These are phyloP conservation scores for Nakazawaea wickerhamii DNA, from an alignment of 805 yeast species.

Conservation along the genomic window DNA sequence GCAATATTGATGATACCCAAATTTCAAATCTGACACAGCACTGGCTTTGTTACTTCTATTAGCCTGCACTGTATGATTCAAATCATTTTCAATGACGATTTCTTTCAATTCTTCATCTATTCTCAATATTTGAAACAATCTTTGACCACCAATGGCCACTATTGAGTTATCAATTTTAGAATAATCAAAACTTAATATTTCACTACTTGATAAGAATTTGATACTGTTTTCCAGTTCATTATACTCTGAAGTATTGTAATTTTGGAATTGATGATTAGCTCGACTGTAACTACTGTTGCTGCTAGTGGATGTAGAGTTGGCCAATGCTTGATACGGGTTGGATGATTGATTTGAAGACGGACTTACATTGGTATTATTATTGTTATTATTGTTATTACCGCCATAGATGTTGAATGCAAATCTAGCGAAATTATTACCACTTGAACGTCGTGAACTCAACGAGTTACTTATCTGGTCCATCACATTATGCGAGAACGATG, in stretches of 20 bases:
- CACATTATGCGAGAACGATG: slow-evolving; percentile 11
- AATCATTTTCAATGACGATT: slow-evolving; percentile 29
- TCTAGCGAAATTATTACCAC: slow-evolving; percentile 37
- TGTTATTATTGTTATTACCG: slow-evolving; percentile 18
- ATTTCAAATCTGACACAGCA: slow-evolving; percentile 35
- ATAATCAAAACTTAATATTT: slow-evolving; percentile 28
- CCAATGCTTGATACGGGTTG: slow-evolving; percentile 9
- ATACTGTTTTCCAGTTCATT: slow-evolving; percentile 19
- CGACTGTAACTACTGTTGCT: slow-evolving; percentile 17
- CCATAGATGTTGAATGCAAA: slow-evolving; percentile 61
- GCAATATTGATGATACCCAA: slow-evolving; percentile 35
- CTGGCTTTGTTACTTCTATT: slow-evolving; percentile 32
- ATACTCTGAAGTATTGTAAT: slow-evolving; percentile 22
- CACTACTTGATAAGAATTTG: slow-evolving; percentile 27
- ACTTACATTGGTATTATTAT: slow-evolving; percentile 7
- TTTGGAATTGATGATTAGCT: slow-evolving; percentile 24
- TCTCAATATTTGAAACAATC: slow-evolving; percentile 32
- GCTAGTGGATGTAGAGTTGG: slow-evolving; percentile 16
- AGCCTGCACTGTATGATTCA: slow-evolving; percentile 22
- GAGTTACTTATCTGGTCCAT: slow-evolving; percentile 16
- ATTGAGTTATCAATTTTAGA: slow-evolving; percentile 29
- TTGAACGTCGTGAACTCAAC: slow-evolving; percentile 20
- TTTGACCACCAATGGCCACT: slow-evolving; percentile 38
- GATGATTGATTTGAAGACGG: slow-evolving; percentile 5
- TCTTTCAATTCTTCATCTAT: slow-evolving; percentile 24